Evolutionary conservation across 108 stramenopile species (phyloP).

Genomic region (Cyclotella atomus): DNA sequence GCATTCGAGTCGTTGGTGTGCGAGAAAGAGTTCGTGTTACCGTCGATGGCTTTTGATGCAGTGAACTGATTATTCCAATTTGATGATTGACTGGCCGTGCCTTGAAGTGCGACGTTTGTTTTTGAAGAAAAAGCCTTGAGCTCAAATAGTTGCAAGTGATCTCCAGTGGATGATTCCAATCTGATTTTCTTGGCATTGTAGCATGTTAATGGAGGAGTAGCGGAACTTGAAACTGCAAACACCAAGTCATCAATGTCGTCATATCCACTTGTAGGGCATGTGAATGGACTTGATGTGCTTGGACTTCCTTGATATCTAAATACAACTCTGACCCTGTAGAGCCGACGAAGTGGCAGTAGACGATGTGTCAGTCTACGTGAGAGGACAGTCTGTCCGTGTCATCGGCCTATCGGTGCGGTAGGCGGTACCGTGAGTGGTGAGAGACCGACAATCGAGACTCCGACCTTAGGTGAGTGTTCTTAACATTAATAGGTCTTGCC

Average conservation of each 20-base stretch:
- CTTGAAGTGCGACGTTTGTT: not conserved
- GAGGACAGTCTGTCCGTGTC: no score
- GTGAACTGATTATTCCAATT: not conserved
- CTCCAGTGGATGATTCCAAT: not conserved
- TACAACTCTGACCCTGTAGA: conserved; percentile 26
- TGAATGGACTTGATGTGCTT: conserved; percentile 5
- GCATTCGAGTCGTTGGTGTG: conserved; percentile 11
- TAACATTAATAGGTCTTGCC: no score
- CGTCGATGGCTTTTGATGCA: not conserved
- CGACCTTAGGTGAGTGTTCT: no score
- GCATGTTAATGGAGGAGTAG: conserved; percentile 7
- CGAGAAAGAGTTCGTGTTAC: not conserved
- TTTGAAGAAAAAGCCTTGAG: not conserved
- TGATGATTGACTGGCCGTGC: not conserved
- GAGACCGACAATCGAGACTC: no score
- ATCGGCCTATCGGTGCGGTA: no score
- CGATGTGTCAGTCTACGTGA: no score
- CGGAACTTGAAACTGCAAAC: conserved; percentile 3
- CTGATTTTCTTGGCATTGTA: conserved; percentile 8
- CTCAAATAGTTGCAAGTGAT: conserved; percentile 1
- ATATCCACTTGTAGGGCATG: conserved; percentile 19
- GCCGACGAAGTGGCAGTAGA: no score
- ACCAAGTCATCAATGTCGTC: conserved; percentile 15
- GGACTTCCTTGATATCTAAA: conserved; percentile 15
- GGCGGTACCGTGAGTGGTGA: no score